Percentiles rank a stretch among this genome's conserved stretches.
These are phyloP conservation scores for Pseudocercospora macadamiae DNA, from an alignment of 2,329 filamentous ascomycete species.

Conservation along the genomic window DNA sequence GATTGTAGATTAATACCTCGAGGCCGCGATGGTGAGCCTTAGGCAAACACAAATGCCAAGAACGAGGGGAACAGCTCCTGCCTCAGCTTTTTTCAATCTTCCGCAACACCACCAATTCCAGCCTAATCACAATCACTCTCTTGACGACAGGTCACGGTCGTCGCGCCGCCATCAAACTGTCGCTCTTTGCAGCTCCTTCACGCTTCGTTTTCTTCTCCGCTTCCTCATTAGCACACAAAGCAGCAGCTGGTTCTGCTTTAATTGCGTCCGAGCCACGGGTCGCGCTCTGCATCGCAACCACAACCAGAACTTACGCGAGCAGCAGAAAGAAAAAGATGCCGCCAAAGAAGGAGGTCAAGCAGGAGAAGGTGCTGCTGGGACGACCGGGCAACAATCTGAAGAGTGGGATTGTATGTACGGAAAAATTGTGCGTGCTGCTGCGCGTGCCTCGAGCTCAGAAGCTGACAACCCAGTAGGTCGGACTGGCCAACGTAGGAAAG, in stretches of 20 bases:
- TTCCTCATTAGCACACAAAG: conserved; percentile 21
- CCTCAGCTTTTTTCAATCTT: too few relatives aligned
- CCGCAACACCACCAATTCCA: too few relatives aligned
- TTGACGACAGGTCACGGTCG: conserved; percentile 37
- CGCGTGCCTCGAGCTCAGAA: conserved; percentile 36
- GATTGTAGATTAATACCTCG: too few relatives aligned
- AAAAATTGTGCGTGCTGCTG: conserved; percentile 37
- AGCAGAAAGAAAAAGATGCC: conserved; percentile 71
- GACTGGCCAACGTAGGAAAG: conserved; percentile 98
- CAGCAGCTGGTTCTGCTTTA: conserved; percentile 42
- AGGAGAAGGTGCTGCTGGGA: conserved; percentile 96
- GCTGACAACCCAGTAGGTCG: conserved; percentile 69
- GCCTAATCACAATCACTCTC: background rate
- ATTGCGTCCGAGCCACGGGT: conserved; percentile 23
- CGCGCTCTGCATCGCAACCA: conserved; percentile 17
- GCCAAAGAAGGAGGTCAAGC: conserved; percentile 88
- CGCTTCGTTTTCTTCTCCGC: conserved; percentile 31
- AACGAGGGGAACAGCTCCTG: background rate
- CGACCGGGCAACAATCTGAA: conserved; percentile 97
- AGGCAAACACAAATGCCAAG: conserved; percentile 2
- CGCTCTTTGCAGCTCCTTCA: conserved; percentile 28
- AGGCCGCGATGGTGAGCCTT: too few relatives aligned
- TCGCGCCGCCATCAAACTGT: conserved; percentile 34
- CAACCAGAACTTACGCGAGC: conserved; percentile 57
- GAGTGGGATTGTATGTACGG: conserved; percentile 88